These are phyloP conservation scores for Citrus mangshanensis DNA, from an alignment of 345 rosid genomes.

Conservation along the genomic window DNA sequence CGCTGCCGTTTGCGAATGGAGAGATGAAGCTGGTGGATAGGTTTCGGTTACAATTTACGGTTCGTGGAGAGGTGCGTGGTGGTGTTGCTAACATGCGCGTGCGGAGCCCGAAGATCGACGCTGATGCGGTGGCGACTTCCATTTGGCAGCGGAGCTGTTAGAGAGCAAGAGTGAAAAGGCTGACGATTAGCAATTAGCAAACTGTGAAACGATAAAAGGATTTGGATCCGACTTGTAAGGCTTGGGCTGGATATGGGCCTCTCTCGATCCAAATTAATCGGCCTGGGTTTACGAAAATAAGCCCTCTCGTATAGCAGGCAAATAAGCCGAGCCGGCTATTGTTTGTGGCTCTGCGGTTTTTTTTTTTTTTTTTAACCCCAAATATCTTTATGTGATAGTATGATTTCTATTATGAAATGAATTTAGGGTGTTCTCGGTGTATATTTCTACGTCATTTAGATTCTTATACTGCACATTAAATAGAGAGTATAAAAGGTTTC, in stretches of 20 bases:
- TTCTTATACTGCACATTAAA: too few relatives aligned
- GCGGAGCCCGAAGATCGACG: conserved; percentile 43
- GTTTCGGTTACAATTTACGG: conserved; percentile 23
- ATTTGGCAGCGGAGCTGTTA: conserved; percentile 18
- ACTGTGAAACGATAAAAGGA: background rate
- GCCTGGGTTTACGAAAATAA: too few relatives aligned
- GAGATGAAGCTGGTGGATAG: conserved; percentile 42
- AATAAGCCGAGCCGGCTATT: too few relatives aligned
- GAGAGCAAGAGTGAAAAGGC: background rate
- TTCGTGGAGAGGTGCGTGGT: conserved; percentile 23
- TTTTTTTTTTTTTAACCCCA: too few relatives aligned
- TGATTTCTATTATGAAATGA: too few relatives aligned
- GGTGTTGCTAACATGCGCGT: conserved; percentile 37
- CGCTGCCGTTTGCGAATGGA: conserved; percentile 44
- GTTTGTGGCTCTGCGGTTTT: too few relatives aligned
- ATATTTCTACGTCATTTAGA: too few relatives aligned
- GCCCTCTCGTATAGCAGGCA: too few relatives aligned
- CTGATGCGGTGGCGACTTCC: conserved; percentile 49
- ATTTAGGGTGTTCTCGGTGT: too few relatives aligned
- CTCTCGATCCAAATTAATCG: background rate
- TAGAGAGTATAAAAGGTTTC: too few relatives aligned
- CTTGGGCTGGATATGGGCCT: conserved; percentile 1
- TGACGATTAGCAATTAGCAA: background rate
- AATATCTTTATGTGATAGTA: too few relatives aligned
- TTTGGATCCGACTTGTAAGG: background rate